Percentiles rank a stretch among this genome's conserved stretches.
Conservation (phyloP, 352 stramenopile genomes). For the Pythium aquatile region DNA sequence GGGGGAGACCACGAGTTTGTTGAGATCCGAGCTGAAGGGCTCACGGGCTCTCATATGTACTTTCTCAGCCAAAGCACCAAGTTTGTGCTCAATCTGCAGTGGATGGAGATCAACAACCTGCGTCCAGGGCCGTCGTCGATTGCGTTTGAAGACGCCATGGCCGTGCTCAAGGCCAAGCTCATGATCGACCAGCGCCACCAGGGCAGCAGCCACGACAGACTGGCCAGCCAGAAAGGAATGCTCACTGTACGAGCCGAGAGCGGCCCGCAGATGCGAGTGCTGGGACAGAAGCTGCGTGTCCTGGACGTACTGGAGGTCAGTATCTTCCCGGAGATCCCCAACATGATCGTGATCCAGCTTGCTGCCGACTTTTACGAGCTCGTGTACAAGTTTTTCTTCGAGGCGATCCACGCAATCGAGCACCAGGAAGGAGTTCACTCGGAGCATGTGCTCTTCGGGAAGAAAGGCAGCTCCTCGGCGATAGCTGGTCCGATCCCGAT, state of each 20-base stretch:
- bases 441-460: constrained; percentile 62
- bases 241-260: constrained; percentile 73
- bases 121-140: constrained; percentile 69
- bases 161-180: constrained; percentile 69
- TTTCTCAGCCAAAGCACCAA: constrained; percentile 74
- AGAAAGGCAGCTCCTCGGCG: constrained; percentile 28
- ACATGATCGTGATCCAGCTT: constrained; percentile 85
- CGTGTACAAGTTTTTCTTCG: constrained; percentile 86
- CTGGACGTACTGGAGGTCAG: constrained; percentile 78
- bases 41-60: constrained; percentile 66
- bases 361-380: constrained; percentile 81
- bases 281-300: constrained; percentile 68
- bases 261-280: constrained; percentile 57
- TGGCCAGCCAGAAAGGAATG: constrained; percentile 66
- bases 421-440: constrained; percentile 37
- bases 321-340: constrained; percentile 78
- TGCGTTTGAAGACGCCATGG: constrained; percentile 70
- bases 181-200: constrained; percentile 58
- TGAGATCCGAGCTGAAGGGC: constrained; percentile 56
- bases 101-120: constrained; percentile 82
- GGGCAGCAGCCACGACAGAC: constrained; percentile 27
- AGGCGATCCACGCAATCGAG: constrained; percentile 30
- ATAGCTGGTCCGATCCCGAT: background rate
- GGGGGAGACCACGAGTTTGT: constrained; percentile 73
- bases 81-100: constrained; percentile 72